Base-by-base conservation (phyloP, 202 grass and related monocot species). In the Setaria italica region DNA sequence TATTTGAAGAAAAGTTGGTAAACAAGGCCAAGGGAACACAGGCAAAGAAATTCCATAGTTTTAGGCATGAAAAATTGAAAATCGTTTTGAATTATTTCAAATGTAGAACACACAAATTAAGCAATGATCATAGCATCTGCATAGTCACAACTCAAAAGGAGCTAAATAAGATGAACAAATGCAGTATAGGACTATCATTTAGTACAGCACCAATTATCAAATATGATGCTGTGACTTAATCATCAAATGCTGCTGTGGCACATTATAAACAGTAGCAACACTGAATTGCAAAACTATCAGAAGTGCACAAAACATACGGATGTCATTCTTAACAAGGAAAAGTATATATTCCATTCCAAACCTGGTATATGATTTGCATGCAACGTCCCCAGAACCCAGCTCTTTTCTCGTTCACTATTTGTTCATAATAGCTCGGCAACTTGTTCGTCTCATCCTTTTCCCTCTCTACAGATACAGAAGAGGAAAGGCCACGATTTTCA, bases 281-380 rank as follows among this genome's bases (percentile, higher is more conserved):
- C 25, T 80, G 46, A 19, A 81, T 39, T 56, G 34, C 49, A 85
- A 4, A 81, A 54, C 13, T 8, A 39, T 15, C 17, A 48, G 11
- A 15, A 67, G 58, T 80, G 68, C 11, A 63, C 74, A 82, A 6
- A 70, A 42, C 12, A n/a, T 30, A 43, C 13, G 55, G 39, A 76
- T 51, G 66, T 60, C 21, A 66, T 49, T 39, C 57, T 39, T 20
- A 11, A 79, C 19, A 64, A 81, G 42, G 58, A 42, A 59, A 81
- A 1, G 25, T 56, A 43, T 19, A 74, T 62, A 69, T 48, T 84
- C 53, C 21, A 12, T 0, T 12, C 25, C 75, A 77, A 78, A 97
- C 94, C 94, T 97, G 94, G 80, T 97, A 97, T 43, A 90, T 86
- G 50, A 92, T 87, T 90, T 94, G 92, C 92, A 94, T 97, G 67